A percentile compares a stretch with the other conserved stretches of the same genome.
Evolutionary conservation across 2,329 filamentous ascomycete genomes (phyloP).

Genomic region (Orbilia blumenaviensis): DNA sequence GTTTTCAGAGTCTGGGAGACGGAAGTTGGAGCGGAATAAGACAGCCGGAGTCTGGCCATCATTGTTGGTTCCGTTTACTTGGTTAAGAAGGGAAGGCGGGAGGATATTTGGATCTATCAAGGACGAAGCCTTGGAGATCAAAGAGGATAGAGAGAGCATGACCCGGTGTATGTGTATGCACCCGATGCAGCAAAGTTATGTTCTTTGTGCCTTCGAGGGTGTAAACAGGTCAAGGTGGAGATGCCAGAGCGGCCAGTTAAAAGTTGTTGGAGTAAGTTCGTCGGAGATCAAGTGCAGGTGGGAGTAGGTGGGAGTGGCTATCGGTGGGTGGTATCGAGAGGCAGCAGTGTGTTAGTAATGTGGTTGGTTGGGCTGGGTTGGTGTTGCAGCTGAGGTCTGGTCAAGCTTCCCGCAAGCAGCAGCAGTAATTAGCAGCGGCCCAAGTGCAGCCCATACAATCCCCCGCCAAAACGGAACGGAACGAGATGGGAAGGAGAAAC

Average conservation of each 20-base stretch:
- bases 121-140: conserved; percentile 54
- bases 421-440: too few relatives aligned
- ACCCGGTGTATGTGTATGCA: background rate
- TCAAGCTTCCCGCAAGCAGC: conserved; percentile 18
- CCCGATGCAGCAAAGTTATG: background rate
- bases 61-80: conserved; percentile 77
- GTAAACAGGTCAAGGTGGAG: conserved; percentile 3
- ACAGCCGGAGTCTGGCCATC: conserved; percentile 44
- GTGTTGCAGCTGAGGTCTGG: conserved; percentile 34
- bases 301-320: background rate
- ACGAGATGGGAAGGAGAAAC: too few relatives aligned
- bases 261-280: too few relatives aligned
- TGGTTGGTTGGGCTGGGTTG: conserved; percentile 10
- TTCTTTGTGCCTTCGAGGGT: background rate
- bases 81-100: conserved; percentile 78
- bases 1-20: conserved; percentile 88
- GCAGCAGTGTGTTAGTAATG: conserved; percentile 19
- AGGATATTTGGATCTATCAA: conserved; percentile 61
- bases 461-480: conserved; percentile 28
- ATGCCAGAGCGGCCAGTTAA: too few relatives aligned
- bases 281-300: background rate
- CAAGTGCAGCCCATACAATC: too few relatives aligned
- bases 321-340: background rate
- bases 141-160: conserved; percentile 51
- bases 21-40: conserved; percentile 95